Evolutionary conservation across 2,329 filamentous ascomycete species (phyloP).

Genomic region (Colletotrichum tofieldiae): DNA sequence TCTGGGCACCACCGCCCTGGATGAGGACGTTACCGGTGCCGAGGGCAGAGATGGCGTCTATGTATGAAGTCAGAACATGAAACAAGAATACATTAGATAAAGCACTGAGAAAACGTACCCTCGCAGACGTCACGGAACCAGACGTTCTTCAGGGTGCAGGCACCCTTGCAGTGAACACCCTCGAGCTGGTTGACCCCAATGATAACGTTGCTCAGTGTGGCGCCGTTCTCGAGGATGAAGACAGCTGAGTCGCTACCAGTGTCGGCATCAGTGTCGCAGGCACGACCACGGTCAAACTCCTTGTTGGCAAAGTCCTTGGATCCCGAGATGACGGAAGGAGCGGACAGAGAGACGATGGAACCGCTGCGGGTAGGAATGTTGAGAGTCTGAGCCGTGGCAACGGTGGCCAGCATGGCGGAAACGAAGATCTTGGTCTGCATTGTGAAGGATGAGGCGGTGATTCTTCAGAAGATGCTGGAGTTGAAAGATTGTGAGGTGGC

Average conservation of each 20-base stretch:
- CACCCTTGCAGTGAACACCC: constrained; percentile 66
- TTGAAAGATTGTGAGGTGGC: not conserved
- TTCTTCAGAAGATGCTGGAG: not conserved
- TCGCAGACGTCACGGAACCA: constrained; percentile 59
- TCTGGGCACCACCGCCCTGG: constrained; percentile 53
- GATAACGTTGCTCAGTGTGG: constrained; percentile 67
- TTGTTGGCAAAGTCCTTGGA: constrained; percentile 44
- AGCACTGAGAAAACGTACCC: constrained; percentile 38
- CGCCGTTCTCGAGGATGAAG: constrained; percentile 67
- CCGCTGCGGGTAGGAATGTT: constrained; percentile 47
- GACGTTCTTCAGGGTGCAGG: constrained; percentile 58
- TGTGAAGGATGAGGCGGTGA: not conserved
- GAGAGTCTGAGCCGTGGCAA: constrained; percentile 45
- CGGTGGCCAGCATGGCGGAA: constrained; percentile 33
- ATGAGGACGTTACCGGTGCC: constrained; percentile 44
- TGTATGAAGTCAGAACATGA: not conserved
- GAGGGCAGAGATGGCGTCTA: constrained; percentile 41
- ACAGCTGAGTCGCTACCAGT: constrained; percentile 56
- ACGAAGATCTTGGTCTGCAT: constrained; percentile 39
- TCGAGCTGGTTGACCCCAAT: constrained; percentile 67
- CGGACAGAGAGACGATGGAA: constrained; percentile 44
- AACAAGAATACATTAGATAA: rapidly evolving
- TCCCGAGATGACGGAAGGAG: constrained; percentile 43
- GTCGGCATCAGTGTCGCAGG: constrained; percentile 44
- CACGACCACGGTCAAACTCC: constrained; percentile 45